Evolutionary conservation across 2,329 filamentous ascomycete species (phyloP).

Genomic region (Pseudogymnoascus sp.): DNA sequence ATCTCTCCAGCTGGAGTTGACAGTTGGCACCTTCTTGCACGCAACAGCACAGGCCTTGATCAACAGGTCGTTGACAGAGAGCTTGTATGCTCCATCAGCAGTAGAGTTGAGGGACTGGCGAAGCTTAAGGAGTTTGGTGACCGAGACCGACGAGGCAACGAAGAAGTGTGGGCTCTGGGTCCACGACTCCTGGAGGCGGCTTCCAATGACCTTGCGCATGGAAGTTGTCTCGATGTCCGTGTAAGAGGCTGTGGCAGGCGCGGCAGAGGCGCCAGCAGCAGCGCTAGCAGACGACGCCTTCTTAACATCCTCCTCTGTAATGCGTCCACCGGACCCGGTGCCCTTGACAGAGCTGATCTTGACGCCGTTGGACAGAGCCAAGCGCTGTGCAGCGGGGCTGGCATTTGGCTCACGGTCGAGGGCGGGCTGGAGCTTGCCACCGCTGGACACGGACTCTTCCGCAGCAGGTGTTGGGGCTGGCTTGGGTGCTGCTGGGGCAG

Average conservation of each 20-base stretch:
- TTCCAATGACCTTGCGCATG: conserved; percentile 98
- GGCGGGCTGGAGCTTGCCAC: conserved; percentile 72
- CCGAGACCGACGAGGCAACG: conserved; percentile 83
- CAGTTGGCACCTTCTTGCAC: conserved; percentile 85
- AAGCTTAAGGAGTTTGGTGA: conserved; percentile 92
- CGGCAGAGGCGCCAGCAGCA: conserved; percentile 39
- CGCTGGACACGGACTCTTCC: conserved; percentile 65
- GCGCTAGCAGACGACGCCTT: conserved; percentile 57
- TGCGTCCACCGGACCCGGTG: conserved; percentile 73
- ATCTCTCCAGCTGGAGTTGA: conserved; percentile 92
- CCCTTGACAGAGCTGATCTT: conserved; percentile 76
- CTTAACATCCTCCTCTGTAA: conserved; percentile 90
- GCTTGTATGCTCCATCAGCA: conserved; percentile 90
- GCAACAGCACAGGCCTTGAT: conserved; percentile 92
- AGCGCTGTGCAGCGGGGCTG: conserved; percentile 65
- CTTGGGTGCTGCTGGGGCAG: conserved; percentile 46
- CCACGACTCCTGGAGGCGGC: conserved; percentile 79
- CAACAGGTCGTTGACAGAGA: conserved; percentile 99
- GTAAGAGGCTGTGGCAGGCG: conserved; percentile 58
- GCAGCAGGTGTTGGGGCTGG: conserved; percentile 51
- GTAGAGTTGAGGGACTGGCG: conserved; percentile 86
- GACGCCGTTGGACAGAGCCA: conserved; percentile 80
- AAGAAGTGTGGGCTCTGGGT: conserved; percentile 98
- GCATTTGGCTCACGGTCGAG: conserved; percentile 76
- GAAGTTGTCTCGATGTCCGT: conserved; percentile 77